phyloP scores from a whole-genome alignment of 768 basidiomycete species.

The Suillus bovinus region DNA sequence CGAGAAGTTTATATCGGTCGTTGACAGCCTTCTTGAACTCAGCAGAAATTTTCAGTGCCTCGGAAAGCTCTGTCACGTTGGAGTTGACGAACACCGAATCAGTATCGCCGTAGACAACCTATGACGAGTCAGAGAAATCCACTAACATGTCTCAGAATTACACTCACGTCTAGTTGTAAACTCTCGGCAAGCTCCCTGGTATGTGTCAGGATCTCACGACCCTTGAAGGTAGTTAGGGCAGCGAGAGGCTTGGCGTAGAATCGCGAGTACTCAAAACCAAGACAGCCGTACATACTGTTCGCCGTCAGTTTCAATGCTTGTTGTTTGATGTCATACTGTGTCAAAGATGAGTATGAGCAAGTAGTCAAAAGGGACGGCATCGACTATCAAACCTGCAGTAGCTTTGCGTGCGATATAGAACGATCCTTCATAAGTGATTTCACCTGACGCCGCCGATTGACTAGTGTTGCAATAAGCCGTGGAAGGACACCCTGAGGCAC shows the following conservation, averaged over 20 bases:
- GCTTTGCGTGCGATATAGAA: conserved; percentile 65
- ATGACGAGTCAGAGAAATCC: background rate
- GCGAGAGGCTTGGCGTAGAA: conserved; percentile 98
- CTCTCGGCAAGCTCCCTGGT: conserved; percentile 92
- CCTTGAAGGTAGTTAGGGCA: conserved; percentile 95
- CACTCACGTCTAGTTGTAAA: conserved; percentile 82
- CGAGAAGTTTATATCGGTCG: conserved; percentile 90
- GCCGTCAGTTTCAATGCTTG: conserved; percentile 96
- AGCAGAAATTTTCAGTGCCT: conserved; percentile 88
- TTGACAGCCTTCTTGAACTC: conserved; percentile 97
- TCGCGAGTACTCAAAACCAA: conserved; percentile 95
- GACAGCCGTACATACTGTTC: conserved; percentile 99
- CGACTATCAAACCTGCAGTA: conserved; percentile 68
- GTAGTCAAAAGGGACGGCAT: background rate
- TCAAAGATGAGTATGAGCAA: conserved; percentile 5
- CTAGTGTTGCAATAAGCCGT: conserved; percentile 94
- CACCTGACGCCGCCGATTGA: conserved; percentile 85
- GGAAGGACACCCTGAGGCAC: conserved; percentile 89
- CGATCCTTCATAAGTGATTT: conserved; percentile 95
- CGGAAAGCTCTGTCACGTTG: conserved; percentile 82
- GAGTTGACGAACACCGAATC: conserved; percentile 99
- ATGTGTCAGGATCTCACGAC: conserved; percentile 93
- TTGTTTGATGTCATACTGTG: conserved; percentile 94
- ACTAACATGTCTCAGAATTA: background rate
- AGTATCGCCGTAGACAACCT: conserved; percentile 99